Evolutionary conservation across 2,329 filamentous ascomycete genomes (phyloP).

Genomic region (Neurospora sp.): DNA sequence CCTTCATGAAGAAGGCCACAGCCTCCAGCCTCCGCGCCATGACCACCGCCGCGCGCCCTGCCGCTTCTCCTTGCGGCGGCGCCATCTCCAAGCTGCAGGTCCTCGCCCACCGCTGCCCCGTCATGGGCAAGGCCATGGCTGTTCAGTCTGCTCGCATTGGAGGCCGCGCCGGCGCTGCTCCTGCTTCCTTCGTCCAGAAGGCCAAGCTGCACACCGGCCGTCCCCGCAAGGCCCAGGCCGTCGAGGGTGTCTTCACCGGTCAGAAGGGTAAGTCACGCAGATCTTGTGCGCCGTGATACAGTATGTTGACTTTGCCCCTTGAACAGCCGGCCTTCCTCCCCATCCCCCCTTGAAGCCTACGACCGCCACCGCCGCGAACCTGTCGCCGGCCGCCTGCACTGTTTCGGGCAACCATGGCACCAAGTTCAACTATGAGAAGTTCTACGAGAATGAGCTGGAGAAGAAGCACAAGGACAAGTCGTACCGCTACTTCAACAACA

Average conservation of each 20-base stretch:
- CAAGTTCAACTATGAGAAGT: slow-evolving; percentile 84
- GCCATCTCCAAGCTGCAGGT: slow-evolving; percentile 96
- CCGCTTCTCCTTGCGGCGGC: slow-evolving; percentile 66
- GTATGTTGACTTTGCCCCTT: slow-evolving; percentile 5
- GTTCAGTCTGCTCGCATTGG: slow-evolving; percentile 61
- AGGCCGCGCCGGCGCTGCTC: slow-evolving; percentile 28
- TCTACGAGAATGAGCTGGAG: slow-evolving; percentile 80
- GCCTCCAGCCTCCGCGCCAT: slow-evolving; percentile 68
- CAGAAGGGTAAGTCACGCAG: slow-evolving; percentile 37
- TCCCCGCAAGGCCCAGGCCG: slow-evolving; percentile 65
- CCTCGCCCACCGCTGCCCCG: slow-evolving; percentile 86
- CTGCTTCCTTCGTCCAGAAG: slow-evolving; percentile 40
- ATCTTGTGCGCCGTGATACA: neutral
- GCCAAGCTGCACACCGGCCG: slow-evolving; percentile 75
- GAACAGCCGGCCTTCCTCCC: slow-evolving; percentile 27
- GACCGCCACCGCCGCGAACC: slow-evolving; percentile 8
- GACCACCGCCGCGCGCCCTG: slow-evolving; percentile 60
- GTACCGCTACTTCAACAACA: slow-evolving; percentile 99
- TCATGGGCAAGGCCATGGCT: slow-evolving; percentile 96
- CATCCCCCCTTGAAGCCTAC: slow-evolving; percentile 14
- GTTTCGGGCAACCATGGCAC: slow-evolving; percentile 26
- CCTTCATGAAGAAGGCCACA: slow-evolving; percentile 81
- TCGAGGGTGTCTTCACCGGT: slow-evolving; percentile 48
- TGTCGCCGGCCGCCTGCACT: slow-evolving; percentile 21
- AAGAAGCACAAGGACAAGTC: slow-evolving; percentile 99